Evolutionary conservation across 1,284 basidiomycete genomes (phyloP).

Genomic region (Hymenochaete sp.): DNA sequence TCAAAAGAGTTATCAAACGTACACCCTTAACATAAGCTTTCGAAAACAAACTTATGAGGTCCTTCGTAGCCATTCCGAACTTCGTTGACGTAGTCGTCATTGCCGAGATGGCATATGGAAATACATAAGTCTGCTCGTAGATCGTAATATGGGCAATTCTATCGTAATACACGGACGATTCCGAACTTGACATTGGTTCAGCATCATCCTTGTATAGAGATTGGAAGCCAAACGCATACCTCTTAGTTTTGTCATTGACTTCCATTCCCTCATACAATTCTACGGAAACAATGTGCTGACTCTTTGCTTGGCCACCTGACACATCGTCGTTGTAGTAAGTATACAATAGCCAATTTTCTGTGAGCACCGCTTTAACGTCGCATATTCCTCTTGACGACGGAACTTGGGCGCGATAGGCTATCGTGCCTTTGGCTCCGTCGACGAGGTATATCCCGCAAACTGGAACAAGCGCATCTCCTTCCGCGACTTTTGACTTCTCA

Average conservation of each 20-base stretch:
- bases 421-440: constrained; percentile 70
- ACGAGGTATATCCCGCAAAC: constrained; percentile 67
- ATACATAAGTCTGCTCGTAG: constrained; percentile 64
- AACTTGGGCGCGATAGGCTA: constrained; percentile 58
- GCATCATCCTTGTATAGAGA: background rate
- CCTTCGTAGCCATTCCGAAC: constrained; percentile 82
- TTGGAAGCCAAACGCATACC: constrained; percentile 37
- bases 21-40: no score
- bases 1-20: constrained; percentile 1
- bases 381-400: constrained; percentile 41
- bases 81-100: constrained; percentile 74
- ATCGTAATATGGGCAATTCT: constrained; percentile 44
- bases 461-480: constrained; percentile 7
- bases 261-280: constrained; percentile 78
- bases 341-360: constrained; percentile 94
- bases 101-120: constrained; percentile 60
- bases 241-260: constrained; percentile 57
- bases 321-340: constrained; percentile 63
- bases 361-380: constrained; percentile 59
- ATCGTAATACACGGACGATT: constrained; percentile 60
- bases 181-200: constrained; percentile 42
- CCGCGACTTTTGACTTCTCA: constrained; percentile 21
- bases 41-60: constrained; percentile 63
- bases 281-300: constrained; percentile 66
- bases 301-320: constrained; percentile 48